Evolutionary conservation across 2,329 filamentous ascomycete genomes (phyloP).

Genomic region (Trichophyton equinum): DNA sequence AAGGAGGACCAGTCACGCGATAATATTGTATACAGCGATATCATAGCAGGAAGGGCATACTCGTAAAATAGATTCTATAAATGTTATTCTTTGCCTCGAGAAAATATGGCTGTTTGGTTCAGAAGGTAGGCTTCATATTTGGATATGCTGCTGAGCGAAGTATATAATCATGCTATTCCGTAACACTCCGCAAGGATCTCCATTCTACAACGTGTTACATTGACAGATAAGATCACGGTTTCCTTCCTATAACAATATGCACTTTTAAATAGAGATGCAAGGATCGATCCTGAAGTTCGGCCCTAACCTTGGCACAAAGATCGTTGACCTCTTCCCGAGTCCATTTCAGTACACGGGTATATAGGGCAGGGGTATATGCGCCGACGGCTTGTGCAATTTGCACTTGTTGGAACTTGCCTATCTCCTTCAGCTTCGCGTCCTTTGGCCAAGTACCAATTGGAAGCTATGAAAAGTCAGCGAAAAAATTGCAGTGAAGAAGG

Average conservation of each 20-base stretch:
- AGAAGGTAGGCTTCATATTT: neutral
- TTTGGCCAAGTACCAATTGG: slow-evolving; percentile 14
- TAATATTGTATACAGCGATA: neutral
- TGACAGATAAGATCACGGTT: neutral
- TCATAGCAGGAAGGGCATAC: neutral
- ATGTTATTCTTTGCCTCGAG: neutral
- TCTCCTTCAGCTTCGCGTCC: slow-evolving; percentile 11
- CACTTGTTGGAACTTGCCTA: slow-evolving; percentile 10
- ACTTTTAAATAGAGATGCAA: slow-evolving; percentile 10
- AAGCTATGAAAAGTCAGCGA: slow-evolving; percentile 8
- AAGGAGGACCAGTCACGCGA: neutral
- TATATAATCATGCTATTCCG: neutral
- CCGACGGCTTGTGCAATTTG: slow-evolving; percentile 12
- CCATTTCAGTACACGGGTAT: slow-evolving; percentile 10
- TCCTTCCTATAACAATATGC: slow-evolving; percentile 9
- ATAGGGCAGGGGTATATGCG: slow-evolving; percentile 15
- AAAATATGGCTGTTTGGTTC: no score
- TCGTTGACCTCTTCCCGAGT: slow-evolving; percentile 8
- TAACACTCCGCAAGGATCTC: neutral
- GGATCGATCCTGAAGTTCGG: slow-evolving; percentile 10
- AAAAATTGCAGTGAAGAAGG: neutral
- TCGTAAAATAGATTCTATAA: neutral
- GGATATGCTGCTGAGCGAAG: neutral
- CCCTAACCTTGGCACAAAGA: neutral
- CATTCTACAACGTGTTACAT: neutral